Evolutionary conservation across 345 rosid genomes (phyloP).

Genomic region (Viola odorata): DNA sequence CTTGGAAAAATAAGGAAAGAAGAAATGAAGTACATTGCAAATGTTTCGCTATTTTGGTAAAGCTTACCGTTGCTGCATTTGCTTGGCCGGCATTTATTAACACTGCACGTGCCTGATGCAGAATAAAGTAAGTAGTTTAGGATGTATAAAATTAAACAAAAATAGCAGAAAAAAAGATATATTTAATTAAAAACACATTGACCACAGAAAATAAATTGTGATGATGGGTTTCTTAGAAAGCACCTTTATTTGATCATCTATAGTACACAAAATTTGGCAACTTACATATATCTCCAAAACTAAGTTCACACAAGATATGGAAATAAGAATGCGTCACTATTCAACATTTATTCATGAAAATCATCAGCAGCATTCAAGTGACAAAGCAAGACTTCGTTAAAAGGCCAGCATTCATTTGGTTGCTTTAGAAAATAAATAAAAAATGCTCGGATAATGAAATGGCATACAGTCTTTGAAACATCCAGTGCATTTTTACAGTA

Average conservation of each 20-base stretch:
- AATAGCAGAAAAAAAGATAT: not conserved
- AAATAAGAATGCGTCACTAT: no score
- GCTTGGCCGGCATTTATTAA: slow-evolving; percentile 98
- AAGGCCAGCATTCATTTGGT: no score
- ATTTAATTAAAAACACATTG: not conserved
- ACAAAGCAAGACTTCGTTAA: no score
- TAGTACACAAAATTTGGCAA: no score
- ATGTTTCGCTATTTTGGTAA: slow-evolving; percentile 8
- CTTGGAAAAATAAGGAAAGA: not conserved
- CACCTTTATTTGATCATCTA: no score
- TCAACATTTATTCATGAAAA: no score
- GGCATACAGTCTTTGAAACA: slow-evolving; percentile 44
- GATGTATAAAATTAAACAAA: not conserved
- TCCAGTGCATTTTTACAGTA: slow-evolving; percentile 66
- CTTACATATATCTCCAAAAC: no score
- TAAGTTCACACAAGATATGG: no score
- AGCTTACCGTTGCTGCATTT: slow-evolving; percentile 94
- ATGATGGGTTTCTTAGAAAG: no score
- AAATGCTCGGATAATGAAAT: not conserved
- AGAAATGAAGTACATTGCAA: slow-evolving; percentile 10
- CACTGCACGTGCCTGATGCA: slow-evolving; percentile 79
- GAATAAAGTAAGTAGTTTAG: slow-evolving; percentile 3
- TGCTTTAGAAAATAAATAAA: no score
- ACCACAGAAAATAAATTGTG: not conserved
- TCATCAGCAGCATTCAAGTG: no score